Conservation (phyloP, 192 early-diverging fungal species). For the Entomortierella parvispora region DNA sequence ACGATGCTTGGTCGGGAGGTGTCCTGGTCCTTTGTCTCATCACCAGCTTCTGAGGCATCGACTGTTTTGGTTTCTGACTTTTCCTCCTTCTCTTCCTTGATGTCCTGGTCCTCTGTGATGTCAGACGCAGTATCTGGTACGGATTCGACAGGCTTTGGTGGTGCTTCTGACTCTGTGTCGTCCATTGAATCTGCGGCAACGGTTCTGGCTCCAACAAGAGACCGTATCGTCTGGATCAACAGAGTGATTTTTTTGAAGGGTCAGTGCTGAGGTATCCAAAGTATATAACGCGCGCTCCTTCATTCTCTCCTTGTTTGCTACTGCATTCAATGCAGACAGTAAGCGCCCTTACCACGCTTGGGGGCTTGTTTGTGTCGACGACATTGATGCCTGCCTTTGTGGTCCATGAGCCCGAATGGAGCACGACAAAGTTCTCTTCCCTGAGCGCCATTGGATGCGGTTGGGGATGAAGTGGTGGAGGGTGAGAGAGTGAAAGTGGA, state of each 20-base stretch:
- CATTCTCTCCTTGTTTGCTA: not conserved
- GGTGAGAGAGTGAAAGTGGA: not conserved
- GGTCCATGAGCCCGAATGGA: constrained; percentile 84
- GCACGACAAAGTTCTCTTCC: constrained; percentile 87
- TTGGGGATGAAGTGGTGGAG: not conserved
- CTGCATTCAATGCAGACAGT: too few relatives aligned
- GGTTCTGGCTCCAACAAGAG: constrained; percentile 28
- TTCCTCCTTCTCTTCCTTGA: constrained; percentile 18
- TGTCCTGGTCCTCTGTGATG: constrained; percentile 13
- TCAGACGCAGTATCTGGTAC: constrained; percentile 19
- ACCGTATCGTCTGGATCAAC: constrained; percentile 28
- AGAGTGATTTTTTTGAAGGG: not conserved
- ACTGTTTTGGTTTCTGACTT: constrained; percentile 14
- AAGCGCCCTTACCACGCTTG: constrained; percentile 75
- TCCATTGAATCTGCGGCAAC: constrained; percentile 23
- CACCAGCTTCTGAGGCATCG: not conserved
- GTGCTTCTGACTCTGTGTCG: not conserved
- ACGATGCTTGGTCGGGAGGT: constrained; percentile 19
- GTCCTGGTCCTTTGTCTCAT: constrained; percentile 20
- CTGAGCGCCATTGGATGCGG: constrained; percentile 52
- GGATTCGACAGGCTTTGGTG: constrained; percentile 3
- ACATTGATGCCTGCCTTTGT: constrained; percentile 82
- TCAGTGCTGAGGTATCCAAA: not conserved
- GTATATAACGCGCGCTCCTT: not conserved
- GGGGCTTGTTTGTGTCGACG: constrained; percentile 78